A percentile compares a stretch with the other conserved stretches of the same genome.
Conservation (phyloP, 1,284 basidiomycete genomes). For the Athelia psychrophila region DNA sequence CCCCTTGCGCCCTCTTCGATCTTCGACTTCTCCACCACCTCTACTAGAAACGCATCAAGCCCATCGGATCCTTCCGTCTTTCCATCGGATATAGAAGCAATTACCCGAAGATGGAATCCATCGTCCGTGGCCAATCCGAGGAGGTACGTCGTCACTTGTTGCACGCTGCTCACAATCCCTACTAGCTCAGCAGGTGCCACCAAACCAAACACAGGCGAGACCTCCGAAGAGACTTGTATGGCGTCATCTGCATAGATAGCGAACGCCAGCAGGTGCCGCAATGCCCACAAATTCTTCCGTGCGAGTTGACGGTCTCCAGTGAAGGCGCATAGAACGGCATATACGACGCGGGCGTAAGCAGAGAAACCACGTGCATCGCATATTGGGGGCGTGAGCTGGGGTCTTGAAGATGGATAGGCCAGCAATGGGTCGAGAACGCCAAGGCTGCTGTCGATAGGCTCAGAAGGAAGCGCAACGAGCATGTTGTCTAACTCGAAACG, state of each 20-base stretch:
- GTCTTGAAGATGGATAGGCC: constrained; percentile 35
- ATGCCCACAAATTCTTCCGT: constrained; percentile 56
- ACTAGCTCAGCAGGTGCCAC: constrained; percentile 37
- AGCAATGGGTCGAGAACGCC: constrained; percentile 63
- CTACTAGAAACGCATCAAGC: constrained; percentile 39
- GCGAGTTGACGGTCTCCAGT: constrained; percentile 61
- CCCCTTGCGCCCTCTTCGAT: constrained; percentile 48
- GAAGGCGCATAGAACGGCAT: constrained; percentile 60
- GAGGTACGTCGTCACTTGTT: constrained; percentile 68
- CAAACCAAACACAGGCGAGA: constrained; percentile 47
- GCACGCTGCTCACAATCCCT: constrained; percentile 45
- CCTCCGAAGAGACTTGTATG: constrained; percentile 44
- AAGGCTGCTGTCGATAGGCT: constrained; percentile 54
- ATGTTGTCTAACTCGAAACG: constrained; percentile 43
- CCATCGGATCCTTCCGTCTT: constrained; percentile 17
- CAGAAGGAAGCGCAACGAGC: constrained; percentile 43
- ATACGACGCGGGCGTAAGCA: constrained; percentile 62
- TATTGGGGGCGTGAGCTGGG: constrained; percentile 7
- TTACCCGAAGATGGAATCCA: constrained; percentile 47
- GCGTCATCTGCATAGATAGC: constrained; percentile 56
- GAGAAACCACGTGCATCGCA: constrained; percentile 53
- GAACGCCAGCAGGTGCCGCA: constrained; percentile 64
- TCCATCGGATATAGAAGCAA: constrained; percentile 31
- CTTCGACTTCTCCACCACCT: constrained; percentile 34
- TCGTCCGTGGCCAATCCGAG: constrained; percentile 50